Conservation (phyloP, 2,329 filamentous ascomycete genomes). For the Pseudocercospora fijiensis region DNA sequence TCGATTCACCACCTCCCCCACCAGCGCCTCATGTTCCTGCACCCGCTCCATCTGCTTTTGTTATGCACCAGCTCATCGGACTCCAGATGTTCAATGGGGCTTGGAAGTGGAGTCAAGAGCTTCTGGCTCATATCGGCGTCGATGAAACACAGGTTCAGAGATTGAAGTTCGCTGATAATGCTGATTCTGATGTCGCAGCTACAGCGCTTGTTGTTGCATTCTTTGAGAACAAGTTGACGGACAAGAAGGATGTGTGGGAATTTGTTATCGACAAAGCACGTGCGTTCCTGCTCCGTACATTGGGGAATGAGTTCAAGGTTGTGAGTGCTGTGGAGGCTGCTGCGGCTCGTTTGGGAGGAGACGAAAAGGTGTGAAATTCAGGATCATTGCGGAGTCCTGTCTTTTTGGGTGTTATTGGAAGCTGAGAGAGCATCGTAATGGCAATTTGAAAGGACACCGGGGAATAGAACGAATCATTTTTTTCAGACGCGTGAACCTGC, state of each 20-base stretch:
- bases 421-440: no score
- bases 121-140: constrained; percentile 31
- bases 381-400: no score
- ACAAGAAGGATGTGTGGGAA: constrained; percentile 60
- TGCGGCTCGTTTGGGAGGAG: no score
- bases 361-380: no score
- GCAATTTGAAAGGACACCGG: no score
- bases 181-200: constrained; percentile 29
- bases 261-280: constrained; percentile 62
- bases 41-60: background rate
- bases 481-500: no score
- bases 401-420: no score
- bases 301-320: constrained; percentile 9
- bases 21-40: background rate
- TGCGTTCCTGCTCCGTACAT: constrained; percentile 23
- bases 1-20: constrained; percentile 18
- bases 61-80: constrained; percentile 49
- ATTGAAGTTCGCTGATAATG: constrained; percentile 17
- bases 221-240: constrained; percentile 49
- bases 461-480: no score
- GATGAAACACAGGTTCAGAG: background rate
- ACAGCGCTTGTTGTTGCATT: constrained; percentile 51
- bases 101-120: constrained; percentile 46
- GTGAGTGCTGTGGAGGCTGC: constrained; percentile 6
- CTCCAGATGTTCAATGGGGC: constrained; percentile 58